Base-by-base conservation (phyloP, 176 grass and related monocot genomes). In the Oryza meridionalis region DNA sequence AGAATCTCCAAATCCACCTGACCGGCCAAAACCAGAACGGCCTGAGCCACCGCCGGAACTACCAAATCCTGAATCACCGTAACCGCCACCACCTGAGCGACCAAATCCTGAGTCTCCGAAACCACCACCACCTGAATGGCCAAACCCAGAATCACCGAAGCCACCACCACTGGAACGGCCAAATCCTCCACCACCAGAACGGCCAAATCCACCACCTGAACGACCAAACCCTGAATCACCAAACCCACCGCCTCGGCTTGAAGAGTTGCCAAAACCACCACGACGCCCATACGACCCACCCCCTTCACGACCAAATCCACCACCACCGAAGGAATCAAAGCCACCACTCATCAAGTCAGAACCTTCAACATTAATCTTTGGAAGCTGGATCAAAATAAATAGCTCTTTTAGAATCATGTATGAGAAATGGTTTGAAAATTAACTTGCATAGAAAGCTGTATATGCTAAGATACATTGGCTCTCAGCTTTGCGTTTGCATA, bases 301-400 rank as follows among this genome's bases (percentile, higher is more conserved):
- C 90, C 77, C 53, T 38, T 84, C 85, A 86, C 88, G 85, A 29
- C 80, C 38, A 81, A 47, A 88, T 50, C 74, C 72, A 31, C 76
- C 83, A 29, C 89, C 66, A 13, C 92, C 92, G 0, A 79, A 94
- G 15, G 92, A 94, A 82, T 94, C 94, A 66, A 77, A 88, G 49
- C 84, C 87, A 58, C 84, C 76, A 35, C 84, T 84, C 72, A 94
- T 72, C 78, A 96, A 82, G 53, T 92, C 93, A 66, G 88, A 88
- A 68, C 85, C 88, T 66, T 96, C 91, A 4, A 94, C 91, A 6
- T 77, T 83, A 71, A 99, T 92, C 71, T 82, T 96, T 31, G 93
- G 91, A 92, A 99, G 93, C 96, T 99, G 79, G 5, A 14, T 53
- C 42, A 2, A 19, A 82, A 35, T 5, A 4, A 77, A 72, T 45